These are phyloP conservation scores for Erodium maritimum DNA, from an alignment of 345 rosid species.

Conservation along the genomic window DNA sequence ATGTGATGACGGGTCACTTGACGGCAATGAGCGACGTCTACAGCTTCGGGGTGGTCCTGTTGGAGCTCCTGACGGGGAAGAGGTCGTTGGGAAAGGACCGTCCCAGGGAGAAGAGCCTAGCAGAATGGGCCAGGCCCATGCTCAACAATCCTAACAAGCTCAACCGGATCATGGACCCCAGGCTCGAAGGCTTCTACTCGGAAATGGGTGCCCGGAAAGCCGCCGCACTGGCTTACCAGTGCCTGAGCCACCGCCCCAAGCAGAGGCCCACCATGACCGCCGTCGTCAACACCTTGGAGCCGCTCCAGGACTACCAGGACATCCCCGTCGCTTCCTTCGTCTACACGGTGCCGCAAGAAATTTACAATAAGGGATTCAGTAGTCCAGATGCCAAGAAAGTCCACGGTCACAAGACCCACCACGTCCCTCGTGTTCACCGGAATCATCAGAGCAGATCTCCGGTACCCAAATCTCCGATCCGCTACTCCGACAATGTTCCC, in stretches of 20 bases:
- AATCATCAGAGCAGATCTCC: not conserved
- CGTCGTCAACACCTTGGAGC: conserved; percentile 47
- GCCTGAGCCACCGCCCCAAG: conserved; percentile 74
- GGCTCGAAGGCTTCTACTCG: conserved; percentile 83
- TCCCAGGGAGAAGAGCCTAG: conserved; percentile 46
- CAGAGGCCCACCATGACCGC: conserved; percentile 56
- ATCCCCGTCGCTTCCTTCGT: conserved; percentile 52
- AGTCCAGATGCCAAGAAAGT: not conserved
- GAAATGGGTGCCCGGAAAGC: conserved; percentile 69
- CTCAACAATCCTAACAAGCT: conserved; percentile 54
- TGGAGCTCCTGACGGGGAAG: conserved; percentile 55
- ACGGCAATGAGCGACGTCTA: conserved; percentile 65
- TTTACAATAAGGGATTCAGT: not conserved
- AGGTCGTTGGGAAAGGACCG: conserved; percentile 54
- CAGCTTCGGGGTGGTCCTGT: conserved; percentile 54
- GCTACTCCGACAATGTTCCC: not conserved
- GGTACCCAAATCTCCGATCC: not conserved
- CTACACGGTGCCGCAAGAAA: conserved; percentile 35
- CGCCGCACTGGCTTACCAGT: conserved; percentile 67
- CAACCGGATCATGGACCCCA: conserved; percentile 63
- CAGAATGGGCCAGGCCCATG: conserved; percentile 68
- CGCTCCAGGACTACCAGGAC: conserved; percentile 49
- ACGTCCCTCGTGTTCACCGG: not conserved
- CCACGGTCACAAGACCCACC: not conserved
- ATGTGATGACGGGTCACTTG: conserved; percentile 27